Percentiles rank a stretch among this genome's conserved stretches.
phyloP scores from a whole-genome alignment of 306 rosid species.

The Albizia julibrissin region DNA sequence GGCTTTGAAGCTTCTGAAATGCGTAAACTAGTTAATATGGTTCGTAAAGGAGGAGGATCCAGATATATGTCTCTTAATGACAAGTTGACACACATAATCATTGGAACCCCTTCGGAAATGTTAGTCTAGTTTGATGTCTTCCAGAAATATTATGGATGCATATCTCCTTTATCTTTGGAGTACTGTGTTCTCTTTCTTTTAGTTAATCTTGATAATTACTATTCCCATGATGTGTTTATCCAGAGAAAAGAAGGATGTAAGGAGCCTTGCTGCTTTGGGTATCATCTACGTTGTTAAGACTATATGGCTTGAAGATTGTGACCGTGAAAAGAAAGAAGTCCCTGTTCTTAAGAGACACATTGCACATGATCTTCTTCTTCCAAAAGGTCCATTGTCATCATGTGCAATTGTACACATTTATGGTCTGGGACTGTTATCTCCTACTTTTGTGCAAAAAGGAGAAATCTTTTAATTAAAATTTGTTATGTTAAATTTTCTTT shows the following conservation, averaged over 20 bases:
- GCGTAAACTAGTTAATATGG: slow-evolving; percentile 84
- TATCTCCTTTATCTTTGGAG: slow-evolving; percentile 11
- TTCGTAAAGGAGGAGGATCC: slow-evolving; percentile 91
- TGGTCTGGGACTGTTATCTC: slow-evolving; percentile 28
- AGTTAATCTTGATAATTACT: slow-evolving; percentile 11
- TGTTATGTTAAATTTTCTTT: slow-evolving; percentile 8
- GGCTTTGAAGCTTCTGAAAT: slow-evolving; percentile 86
- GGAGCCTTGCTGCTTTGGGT: slow-evolving; percentile 81
- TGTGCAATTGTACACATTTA: slow-evolving; percentile 6
- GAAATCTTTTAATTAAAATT: slow-evolving; percentile 11
- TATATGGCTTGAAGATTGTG: slow-evolving; percentile 92
- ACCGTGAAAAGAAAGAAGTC: slow-evolving; percentile 68
- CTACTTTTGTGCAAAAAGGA: slow-evolving; percentile 30
- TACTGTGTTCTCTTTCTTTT: slow-evolving; percentile 4
- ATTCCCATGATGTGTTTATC: slow-evolving; percentile 20
- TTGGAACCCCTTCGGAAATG: slow-evolving; percentile 85
- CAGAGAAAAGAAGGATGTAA: slow-evolving; percentile 85
- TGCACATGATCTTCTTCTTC: slow-evolving; percentile 72
- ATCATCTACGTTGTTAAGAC: slow-evolving; percentile 71
- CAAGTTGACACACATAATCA: slow-evolving; percentile 81
- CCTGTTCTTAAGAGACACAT: slow-evolving; percentile 67
- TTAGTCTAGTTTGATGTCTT: slow-evolving; percentile 39
- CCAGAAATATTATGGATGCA: slow-evolving; percentile 21
- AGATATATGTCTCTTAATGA: slow-evolving; percentile 74
- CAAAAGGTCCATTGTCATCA: slow-evolving; percentile 65